Base-by-base conservation (phyloP, 2,329 filamentous ascomycete genomes). In the Tricladium varicosporioides region DNA sequence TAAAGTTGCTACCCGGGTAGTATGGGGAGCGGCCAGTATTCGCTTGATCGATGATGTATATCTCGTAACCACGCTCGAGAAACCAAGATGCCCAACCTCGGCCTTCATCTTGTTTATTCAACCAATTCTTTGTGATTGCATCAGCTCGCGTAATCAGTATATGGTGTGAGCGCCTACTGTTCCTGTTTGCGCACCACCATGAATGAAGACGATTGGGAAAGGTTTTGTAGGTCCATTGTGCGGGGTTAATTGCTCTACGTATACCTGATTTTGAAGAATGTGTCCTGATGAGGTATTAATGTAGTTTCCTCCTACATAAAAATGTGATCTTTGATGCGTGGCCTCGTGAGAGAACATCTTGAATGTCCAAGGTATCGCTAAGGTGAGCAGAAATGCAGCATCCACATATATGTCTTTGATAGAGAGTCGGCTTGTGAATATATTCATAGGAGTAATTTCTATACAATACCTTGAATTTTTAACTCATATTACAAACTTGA, bases 181-280 rank as follows among this genome's bases (percentile, higher is more conserved):
- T 45, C 64, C 66, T 13, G 58, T 64, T 32, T 67, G 66, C 2
- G 56, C 60, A 27, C 48, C 48, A 1, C 62, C 66, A 51, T 67
- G 63, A 14, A 68, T 61, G 48, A 67, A 63, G 9, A 68, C 48
- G 15, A 68, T 22, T 1, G 63, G 65, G 48, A 63, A 64, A 22
- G 50, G 53, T 8, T 63, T 54, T 16, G 49, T 16, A 48, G 2
- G 16, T 15, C 5, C 31, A 27, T 2, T 40, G 36, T 40, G 14
- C n/a, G 78, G 76, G 4, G 63, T 61, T 10, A 81, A 70, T 54
- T 72, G 72, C 69, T 83, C 80, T 22, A 82, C 78, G 60, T 83
- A 82, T 72, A 82, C 79, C 70, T 82, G 80, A 52, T 74, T 59
- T 9, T 50, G 11, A 33, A 62, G 60, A 0, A 64, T 5, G 31